These are phyloP conservation scores for Ceratorhiza oryzae-sativae DNA, from an alignment of 1,284 basidiomycete species.

Conservation along the genomic window DNA sequence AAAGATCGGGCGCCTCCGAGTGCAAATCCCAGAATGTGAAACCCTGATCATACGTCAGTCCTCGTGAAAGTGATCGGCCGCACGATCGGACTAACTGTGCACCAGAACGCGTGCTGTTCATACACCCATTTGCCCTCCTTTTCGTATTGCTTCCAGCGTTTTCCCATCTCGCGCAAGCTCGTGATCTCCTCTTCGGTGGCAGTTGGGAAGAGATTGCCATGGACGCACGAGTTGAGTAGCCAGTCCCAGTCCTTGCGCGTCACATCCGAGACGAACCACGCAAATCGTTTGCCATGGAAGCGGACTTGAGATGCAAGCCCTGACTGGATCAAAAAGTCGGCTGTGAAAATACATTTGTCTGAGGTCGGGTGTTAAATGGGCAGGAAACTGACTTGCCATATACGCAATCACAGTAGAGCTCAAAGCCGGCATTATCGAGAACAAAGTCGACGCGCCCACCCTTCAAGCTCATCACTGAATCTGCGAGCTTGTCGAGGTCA, in stretches of 20 bases:
- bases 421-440: conserved; percentile 90
- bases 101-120: conserved; percentile 97
- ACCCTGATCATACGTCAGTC: conserved; percentile 63
- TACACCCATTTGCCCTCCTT: conserved; percentile 94
- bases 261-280: conserved; percentile 98
- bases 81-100: conserved; percentile 53
- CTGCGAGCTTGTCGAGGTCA: conserved; percentile 82
- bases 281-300: conserved; percentile 92
- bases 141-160: conserved; percentile 96
- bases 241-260: conserved; percentile 97
- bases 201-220: conserved; percentile 87
- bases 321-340: conserved; percentile 89
- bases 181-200: conserved; percentile 81
- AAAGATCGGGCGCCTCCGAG: conserved; percentile 90
- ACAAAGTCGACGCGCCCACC: conserved; percentile 89
- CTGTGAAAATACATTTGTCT: conserved; percentile 50
- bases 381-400: conserved; percentile 70
- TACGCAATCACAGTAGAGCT: conserved; percentile 95
- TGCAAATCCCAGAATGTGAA: conserved; percentile 79
- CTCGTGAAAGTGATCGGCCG: background rate
- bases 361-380: background rate
- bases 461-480: conserved; percentile 77
- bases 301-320: conserved; percentile 85
- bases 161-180: conserved; percentile 80
- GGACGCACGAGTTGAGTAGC: conserved; percentile 86